These are phyloP conservation scores for Hibiscus trionum DNA, from an alignment of 345 rosid genomes.

Conservation along the genomic window DNA sequence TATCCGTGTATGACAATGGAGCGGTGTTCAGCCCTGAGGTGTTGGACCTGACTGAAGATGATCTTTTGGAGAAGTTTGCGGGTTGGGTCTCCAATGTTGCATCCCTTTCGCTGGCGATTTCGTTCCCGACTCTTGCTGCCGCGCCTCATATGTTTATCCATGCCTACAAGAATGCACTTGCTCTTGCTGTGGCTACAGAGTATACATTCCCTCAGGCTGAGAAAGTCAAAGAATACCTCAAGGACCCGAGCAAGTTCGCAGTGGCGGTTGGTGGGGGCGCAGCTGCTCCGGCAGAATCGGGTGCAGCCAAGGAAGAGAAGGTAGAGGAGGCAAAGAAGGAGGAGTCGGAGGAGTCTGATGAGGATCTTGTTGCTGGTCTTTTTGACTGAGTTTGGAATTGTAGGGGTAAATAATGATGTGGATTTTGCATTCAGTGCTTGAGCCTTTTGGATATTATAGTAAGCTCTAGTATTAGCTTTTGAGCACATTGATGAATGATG, in stretches of 20 bases:
- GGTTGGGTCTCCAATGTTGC: slow-evolving; percentile 31
- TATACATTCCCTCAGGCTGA: slow-evolving; percentile 37
- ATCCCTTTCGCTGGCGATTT: slow-evolving; percentile 35
- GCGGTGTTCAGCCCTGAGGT: slow-evolving; percentile 48
- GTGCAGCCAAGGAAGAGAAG: slow-evolving; percentile 27
- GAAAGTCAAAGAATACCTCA: slow-evolving; percentile 35
- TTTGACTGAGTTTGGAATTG: slow-evolving; percentile 18
- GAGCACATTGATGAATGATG: no score
- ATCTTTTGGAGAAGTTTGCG: slow-evolving; percentile 31
- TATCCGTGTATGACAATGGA: slow-evolving; percentile 40
- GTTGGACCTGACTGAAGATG: slow-evolving; percentile 39
- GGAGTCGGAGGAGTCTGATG: slow-evolving; percentile 36
- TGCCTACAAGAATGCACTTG: slow-evolving; percentile 41
- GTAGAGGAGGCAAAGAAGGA: slow-evolving; percentile 19
- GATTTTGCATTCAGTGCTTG: neutral
- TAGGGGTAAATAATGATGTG: neutral
- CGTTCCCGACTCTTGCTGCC: slow-evolving; percentile 43
- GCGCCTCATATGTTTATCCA: slow-evolving; percentile 42
- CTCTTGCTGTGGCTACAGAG: slow-evolving; percentile 37
- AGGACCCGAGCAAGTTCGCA: slow-evolving; percentile 50
- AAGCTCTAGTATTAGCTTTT: neutral
- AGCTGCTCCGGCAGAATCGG: slow-evolving; percentile 8
- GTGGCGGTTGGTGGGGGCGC: slow-evolving; percentile 20
- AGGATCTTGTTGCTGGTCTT: slow-evolving; percentile 28
- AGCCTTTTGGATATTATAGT: neutral